Evolutionary conservation across 2,329 filamentous ascomycete species (phyloP).

Genomic region (Talaromyces sp.): DNA sequence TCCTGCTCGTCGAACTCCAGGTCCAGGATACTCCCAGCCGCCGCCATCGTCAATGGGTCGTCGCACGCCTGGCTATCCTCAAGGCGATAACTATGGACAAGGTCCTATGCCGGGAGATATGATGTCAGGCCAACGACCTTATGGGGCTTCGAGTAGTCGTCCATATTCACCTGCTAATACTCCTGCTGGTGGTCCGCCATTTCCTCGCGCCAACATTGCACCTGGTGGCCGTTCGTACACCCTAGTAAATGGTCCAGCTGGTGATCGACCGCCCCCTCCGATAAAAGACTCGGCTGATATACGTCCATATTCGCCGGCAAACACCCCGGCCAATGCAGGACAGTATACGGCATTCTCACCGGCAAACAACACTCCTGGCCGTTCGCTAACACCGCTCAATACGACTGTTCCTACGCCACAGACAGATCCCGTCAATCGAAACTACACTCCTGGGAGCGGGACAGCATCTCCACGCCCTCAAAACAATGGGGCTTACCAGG

Average conservation of each 20-base stretch:
- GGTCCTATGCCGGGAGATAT: neutral
- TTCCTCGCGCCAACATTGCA: neutral
- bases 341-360: neutral
- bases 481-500: slow-evolving; percentile 9
- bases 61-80: slow-evolving; percentile 11
- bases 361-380: neutral
- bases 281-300: neutral
- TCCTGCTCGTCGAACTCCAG: slow-evolving; percentile 13
- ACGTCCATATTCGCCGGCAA: neutral
- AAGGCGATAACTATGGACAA: neutral
- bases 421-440: slow-evolving; percentile 4
- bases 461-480: slow-evolving; percentile 7
- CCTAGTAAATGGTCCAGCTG: neutral
- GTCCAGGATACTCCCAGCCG: slow-evolving; percentile 15
- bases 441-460: slow-evolving; percentile 2
- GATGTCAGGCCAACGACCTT: neutral
- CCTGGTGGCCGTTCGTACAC: neutral
- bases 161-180: neutral
- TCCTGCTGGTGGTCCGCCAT: slow-evolving; percentile 8
- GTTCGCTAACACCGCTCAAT: slow-evolving; percentile 12
- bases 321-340: neutral
- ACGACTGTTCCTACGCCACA: neutral
- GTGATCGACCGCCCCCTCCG: neutral
- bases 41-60: slow-evolving; percentile 14
- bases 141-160: neutral